Evolutionary conservation across 2,329 filamentous ascomycete species (phyloP).

Genomic region (Ampelomyces quisqualis): DNA sequence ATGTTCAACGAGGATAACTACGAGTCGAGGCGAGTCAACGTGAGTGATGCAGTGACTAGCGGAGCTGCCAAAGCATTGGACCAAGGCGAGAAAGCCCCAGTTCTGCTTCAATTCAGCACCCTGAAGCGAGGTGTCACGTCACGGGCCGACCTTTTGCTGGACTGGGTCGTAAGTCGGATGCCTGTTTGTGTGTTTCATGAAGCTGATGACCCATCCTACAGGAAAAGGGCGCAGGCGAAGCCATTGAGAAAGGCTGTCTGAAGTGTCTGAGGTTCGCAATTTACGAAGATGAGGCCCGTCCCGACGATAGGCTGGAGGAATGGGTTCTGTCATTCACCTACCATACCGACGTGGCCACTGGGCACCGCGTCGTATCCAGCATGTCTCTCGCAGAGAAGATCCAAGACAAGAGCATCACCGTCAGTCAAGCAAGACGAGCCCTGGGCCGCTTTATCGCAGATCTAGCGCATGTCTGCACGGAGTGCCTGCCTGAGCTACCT

Average conservation of each 20-base stretch:
- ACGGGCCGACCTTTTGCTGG: slow-evolving; percentile 5
- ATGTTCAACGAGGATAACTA: neutral
- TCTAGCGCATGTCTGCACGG: neutral
- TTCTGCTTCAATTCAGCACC: neutral
- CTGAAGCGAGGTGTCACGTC: slow-evolving; percentile 4
- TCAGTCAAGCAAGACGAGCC: neutral
- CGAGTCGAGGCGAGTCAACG: neutral
- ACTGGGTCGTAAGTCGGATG: slow-evolving; percentile 1
- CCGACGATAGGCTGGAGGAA: slow-evolving; percentile 49
- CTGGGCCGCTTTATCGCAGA: neutral
- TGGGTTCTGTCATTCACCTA: slow-evolving; percentile 53
- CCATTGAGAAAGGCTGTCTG: slow-evolving; percentile 45
- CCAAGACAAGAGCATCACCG: neutral
- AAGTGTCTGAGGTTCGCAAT: slow-evolving; percentile 52
- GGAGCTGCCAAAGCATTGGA: no score
- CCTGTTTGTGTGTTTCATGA: neutral
- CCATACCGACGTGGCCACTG: slow-evolving; percentile 29
- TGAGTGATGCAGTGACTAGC: no score
- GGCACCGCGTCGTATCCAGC: neutral
- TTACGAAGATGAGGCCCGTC: slow-evolving; percentile 42
- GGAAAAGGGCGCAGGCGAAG: slow-evolving; percentile 53
- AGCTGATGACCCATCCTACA: slow-evolving; percentile 20
- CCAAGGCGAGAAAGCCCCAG: no score
- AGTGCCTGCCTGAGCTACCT: neutral
- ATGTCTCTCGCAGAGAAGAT: neutral